phyloP scores from a whole-genome alignment of 2,329 filamentous ascomycete genomes.

The Nigrospora osmanthi region DNA sequence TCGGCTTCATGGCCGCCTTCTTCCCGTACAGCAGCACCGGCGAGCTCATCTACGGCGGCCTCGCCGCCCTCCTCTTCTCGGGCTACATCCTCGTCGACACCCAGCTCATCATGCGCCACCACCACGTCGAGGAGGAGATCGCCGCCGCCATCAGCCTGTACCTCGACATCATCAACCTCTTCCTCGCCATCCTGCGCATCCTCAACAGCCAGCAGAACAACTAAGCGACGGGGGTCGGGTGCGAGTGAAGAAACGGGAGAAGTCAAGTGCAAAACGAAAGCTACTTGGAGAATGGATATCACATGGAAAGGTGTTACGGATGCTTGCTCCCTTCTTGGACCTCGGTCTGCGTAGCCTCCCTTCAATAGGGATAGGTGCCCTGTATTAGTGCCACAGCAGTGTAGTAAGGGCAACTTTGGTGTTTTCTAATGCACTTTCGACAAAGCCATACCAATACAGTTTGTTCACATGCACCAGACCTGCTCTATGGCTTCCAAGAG shows the following conservation, averaged over 20 bases:
- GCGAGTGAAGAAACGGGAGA: neutral
- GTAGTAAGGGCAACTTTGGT: too few relatives aligned
- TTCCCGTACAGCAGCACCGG: conserved; percentile 74
- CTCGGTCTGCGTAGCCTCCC: too few relatives aligned
- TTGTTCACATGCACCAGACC: too few relatives aligned
- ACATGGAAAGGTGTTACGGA: too few relatives aligned
- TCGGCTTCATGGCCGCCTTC: conserved; percentile 88
- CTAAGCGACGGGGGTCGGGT: conserved; percentile 34
- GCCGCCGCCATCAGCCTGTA: conserved; percentile 92
- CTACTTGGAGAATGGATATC: neutral
- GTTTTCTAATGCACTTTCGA: too few relatives aligned
- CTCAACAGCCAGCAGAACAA: conserved; percentile 95
- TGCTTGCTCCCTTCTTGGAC: too few relatives aligned
- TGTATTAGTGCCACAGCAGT: too few relatives aligned
- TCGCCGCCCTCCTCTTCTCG: conserved; percentile 82
- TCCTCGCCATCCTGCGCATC: conserved; percentile 90
- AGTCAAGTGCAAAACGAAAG: neutral
- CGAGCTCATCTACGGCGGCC: conserved; percentile 78
- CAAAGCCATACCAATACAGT: too few relatives aligned
- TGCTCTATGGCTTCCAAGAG: too few relatives aligned
- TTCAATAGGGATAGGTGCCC: too few relatives aligned
- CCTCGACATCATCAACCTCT: conserved; percentile 93
- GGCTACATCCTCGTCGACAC: conserved; percentile 95
- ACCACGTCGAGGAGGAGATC: conserved; percentile 97
- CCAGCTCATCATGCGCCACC: conserved; percentile 88